Evolutionary conservation across 345 rosid species (phyloP).

Genomic region (Dovyalis caffra): DNA sequence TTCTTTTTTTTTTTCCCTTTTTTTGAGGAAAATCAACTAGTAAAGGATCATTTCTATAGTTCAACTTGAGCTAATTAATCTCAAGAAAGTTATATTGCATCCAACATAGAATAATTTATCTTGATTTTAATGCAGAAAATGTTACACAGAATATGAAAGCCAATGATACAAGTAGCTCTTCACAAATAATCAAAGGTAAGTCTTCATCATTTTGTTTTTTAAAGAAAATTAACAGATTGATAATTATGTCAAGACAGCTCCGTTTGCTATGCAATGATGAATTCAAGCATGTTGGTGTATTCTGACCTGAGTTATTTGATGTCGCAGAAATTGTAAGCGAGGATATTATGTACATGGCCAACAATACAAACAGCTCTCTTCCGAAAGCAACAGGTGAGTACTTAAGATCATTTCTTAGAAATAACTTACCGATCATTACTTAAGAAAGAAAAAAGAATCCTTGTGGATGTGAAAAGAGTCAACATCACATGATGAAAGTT

Average conservation of each 20-base stretch:
- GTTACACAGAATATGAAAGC: background rate
- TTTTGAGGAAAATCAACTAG: too few species aligned
- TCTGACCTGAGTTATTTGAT: background rate
- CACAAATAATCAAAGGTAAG: background rate
- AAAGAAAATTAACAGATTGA: background rate
- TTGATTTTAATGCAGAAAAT: background rate
- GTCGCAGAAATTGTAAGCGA: background rate
- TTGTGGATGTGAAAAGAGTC: background rate
- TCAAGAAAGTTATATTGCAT: background rate
- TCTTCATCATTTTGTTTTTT: background rate
- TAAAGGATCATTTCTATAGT: background rate
- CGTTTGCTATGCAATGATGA: background rate
- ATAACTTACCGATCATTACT: too few species aligned
- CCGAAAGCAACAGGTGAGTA: background rate
- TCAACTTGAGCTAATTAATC: background rate
- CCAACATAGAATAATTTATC: background rate
- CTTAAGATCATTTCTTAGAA: background rate
- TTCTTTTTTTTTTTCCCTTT: too few species aligned
- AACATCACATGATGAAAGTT: background rate
- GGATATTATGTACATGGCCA: background rate
- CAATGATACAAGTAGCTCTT: background rate
- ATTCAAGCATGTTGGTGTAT: background rate
- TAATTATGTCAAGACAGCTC: background rate
- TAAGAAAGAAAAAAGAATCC: background rate
- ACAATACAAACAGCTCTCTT: constrained; percentile 27